Conservation (phyloP, 805 yeast genomes). For the Candida lessepsii region DNA sequence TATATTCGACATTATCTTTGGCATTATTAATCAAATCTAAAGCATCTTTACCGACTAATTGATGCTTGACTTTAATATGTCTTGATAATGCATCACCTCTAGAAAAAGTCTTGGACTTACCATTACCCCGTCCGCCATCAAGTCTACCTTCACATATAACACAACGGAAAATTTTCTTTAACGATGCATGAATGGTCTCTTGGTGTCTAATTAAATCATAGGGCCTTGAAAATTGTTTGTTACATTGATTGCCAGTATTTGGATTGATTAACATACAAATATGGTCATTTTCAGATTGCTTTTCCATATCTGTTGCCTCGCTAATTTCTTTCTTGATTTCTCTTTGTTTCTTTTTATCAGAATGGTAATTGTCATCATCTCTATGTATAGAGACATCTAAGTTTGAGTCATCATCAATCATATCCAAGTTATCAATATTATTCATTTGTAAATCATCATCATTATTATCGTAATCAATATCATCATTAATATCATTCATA, state of each 20-base stretch:
- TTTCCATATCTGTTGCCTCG: constrained; percentile 18
- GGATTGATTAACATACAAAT: constrained; percentile 62
- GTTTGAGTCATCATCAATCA: constrained; percentile 3
- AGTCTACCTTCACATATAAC: constrained; percentile 46
- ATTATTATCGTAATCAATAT: constrained; percentile 4
- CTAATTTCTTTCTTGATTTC: not conserved
- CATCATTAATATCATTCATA: constrained; percentile 3
- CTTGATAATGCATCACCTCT: constrained; percentile 47
- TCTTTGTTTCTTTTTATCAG: not conserved
- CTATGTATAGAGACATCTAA: not conserved
- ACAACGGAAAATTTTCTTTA: constrained; percentile 46
- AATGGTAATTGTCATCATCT: not conserved
- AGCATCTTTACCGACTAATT: constrained; percentile 64
- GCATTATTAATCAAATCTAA: constrained; percentile 70
- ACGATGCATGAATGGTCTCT: constrained; percentile 48
- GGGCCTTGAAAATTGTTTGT: constrained; percentile 78
- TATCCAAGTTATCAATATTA: constrained; percentile 4
- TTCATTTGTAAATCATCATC: constrained; percentile 1
- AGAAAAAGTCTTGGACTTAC: constrained; percentile 46
- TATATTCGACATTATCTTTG: constrained; percentile 72
- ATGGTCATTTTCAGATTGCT: constrained; percentile 44
- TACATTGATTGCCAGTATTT: constrained; percentile 60
- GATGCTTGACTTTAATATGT: constrained; percentile 78
- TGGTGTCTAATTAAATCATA: constrained; percentile 47
- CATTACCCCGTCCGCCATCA: constrained; percentile 51